Conservation (phyloP, 2,329 filamentous ascomycete genomes). For the Diaporthe sp. region DNA sequence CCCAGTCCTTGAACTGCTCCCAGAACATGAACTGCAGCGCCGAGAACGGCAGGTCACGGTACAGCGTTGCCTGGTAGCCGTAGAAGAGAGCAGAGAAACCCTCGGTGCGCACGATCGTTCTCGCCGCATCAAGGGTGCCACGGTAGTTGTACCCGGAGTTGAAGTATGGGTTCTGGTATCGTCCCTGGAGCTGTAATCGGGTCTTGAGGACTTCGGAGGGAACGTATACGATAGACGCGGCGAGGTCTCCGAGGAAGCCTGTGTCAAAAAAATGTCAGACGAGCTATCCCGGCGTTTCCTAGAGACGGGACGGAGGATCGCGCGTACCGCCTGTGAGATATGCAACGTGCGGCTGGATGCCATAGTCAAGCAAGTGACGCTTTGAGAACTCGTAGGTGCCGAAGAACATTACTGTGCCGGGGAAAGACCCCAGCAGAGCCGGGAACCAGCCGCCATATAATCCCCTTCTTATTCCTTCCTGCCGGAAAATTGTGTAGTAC, state of each 20-base stretch:
- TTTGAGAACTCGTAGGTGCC: slow-evolving; percentile 98
- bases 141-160: slow-evolving; percentile 96
- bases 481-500: slow-evolving; percentile 92
- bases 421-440: slow-evolving; percentile 91
- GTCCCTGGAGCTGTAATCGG: slow-evolving; percentile 93
- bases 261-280: background rate
- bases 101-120: slow-evolving; percentile 87
- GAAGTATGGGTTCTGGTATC: slow-evolving; percentile 95
- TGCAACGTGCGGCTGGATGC: slow-evolving; percentile 84
- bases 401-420: slow-evolving; percentile 95
- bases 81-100: slow-evolving; percentile 90
- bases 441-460: slow-evolving; percentile 95
- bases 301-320: background rate
- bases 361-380: slow-evolving; percentile 85
- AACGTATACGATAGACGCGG: slow-evolving; percentile 93
- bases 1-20: slow-evolving; percentile 90
- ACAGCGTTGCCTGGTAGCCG: slow-evolving; percentile 96
- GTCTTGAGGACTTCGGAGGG: slow-evolving; percentile 98
- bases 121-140: slow-evolving; percentile 84
- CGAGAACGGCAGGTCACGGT: slow-evolving; percentile 94
- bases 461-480: slow-evolving; percentile 89
- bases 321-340: slow-evolving; percentile 85
- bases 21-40: slow-evolving; percentile 98
- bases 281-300: background rate
- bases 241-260: slow-evolving; percentile 95